Conservation (phyloP, 75 land plant species). For the Gnetum montanum region DNA sequence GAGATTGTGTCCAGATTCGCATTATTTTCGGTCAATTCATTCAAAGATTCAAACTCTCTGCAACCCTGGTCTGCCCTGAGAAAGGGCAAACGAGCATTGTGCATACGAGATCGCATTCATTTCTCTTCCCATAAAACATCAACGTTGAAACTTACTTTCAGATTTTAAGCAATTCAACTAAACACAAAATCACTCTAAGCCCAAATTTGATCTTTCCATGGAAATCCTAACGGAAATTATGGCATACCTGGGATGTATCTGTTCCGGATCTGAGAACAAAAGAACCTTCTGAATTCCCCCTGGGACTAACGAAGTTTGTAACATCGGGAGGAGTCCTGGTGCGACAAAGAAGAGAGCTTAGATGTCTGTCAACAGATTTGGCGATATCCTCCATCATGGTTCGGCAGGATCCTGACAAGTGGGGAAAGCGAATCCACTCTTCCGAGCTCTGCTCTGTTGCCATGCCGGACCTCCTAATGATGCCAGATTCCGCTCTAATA, state of each 20-base stretch:
- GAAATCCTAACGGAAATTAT: too few species aligned
- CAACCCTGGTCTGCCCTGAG: too few species aligned
- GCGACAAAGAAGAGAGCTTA: conserved; percentile 12
- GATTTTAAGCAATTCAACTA: too few species aligned
- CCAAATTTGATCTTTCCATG: too few species aligned
- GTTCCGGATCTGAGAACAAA: conserved; percentile 28
- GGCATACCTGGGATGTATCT: conserved; percentile 26
- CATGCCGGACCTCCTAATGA: conserved; percentile 1
- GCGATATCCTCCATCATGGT: conserved; percentile 25
- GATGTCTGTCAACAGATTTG: conserved; percentile 14
- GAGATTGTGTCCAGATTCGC: not conserved
- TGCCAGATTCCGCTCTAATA: too few species aligned
- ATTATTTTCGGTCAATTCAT: not conserved
- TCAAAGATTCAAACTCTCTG: not conserved
- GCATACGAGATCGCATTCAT: too few species aligned
- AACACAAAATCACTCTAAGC: too few species aligned
- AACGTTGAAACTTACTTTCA: too few species aligned
- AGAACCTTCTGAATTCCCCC: conserved; percentile 29
- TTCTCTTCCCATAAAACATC: too few species aligned
- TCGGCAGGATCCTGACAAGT: conserved; percentile 14
- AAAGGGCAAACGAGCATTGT: too few species aligned
- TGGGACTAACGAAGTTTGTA: conserved; percentile 15
- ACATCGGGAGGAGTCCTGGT: conserved; percentile 30
- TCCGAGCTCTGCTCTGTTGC: not conserved
- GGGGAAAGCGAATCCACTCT: conserved; percentile 27